Evolutionary conservation across 2,329 filamentous ascomycete species (phyloP).

Genomic region (Colletotrichum aenigma): DNA sequence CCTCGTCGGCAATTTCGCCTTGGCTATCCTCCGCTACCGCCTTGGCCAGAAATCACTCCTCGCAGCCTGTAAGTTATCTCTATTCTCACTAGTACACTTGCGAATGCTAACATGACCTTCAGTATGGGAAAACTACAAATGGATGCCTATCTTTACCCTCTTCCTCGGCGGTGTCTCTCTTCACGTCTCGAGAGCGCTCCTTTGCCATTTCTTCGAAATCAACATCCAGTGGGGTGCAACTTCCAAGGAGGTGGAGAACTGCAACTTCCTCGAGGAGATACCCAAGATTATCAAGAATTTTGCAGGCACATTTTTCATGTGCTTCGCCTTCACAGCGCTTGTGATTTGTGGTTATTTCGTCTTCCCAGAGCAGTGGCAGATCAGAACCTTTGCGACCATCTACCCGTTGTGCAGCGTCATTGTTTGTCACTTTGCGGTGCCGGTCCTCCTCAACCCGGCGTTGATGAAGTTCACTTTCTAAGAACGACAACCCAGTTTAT

Average conservation of each 20-base stretch:
- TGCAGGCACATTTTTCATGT: slow-evolving; percentile 19
- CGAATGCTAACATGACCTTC: no score
- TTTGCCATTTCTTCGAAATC: slow-evolving; percentile 46
- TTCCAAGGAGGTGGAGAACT: slow-evolving; percentile 60
- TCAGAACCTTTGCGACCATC: slow-evolving; percentile 62
- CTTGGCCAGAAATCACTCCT: slow-evolving; percentile 58
- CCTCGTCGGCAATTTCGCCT: slow-evolving; percentile 61
- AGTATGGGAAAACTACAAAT: slow-evolving; percentile 59
- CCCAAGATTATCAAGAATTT: slow-evolving; percentile 59
- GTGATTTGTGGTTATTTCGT: slow-evolving; percentile 48
- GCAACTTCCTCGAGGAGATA: slow-evolving; percentile 61
- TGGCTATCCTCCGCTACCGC: slow-evolving; percentile 68
- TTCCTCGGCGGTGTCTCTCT: slow-evolving; percentile 49
- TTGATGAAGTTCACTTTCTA: slow-evolving; percentile 69
- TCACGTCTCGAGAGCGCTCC: slow-evolving; percentile 44
- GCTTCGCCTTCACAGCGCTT: slow-evolving; percentile 30
- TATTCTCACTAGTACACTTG: no score
- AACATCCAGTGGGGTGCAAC: slow-evolving; percentile 59
- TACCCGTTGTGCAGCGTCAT: slow-evolving; percentile 59
- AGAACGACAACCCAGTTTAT: background rate
- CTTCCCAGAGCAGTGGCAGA: slow-evolving; percentile 58
- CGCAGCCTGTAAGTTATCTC: slow-evolving; percentile 9
- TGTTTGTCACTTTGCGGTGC: slow-evolving; percentile 60
- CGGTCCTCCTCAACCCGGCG: slow-evolving; percentile 65
- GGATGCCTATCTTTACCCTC: slow-evolving; percentile 59